Evolutionary conservation across 495 filamentous ascomycete species (phyloP).

Genomic region (Daldinia concentrica): DNA sequence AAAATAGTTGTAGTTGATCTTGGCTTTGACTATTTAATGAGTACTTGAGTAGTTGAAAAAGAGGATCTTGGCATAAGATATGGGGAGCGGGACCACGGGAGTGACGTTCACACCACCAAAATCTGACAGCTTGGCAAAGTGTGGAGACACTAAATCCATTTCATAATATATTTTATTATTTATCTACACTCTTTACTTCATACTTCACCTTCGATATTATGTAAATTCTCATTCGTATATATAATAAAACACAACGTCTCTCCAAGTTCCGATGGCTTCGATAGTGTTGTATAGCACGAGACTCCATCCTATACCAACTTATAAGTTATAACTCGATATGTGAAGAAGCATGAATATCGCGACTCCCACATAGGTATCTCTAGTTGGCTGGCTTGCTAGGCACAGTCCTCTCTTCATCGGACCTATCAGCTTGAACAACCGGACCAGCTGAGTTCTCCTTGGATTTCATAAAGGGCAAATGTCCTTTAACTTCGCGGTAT

Average conservation of each 20-base stretch:
- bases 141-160: conserved; percentile 19
- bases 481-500: conserved; percentile 73
- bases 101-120: conserved; percentile 24
- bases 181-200: background rate
- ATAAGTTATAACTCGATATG: background rate
- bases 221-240: background rate
- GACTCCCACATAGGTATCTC: background rate
- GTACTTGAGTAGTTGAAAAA: conserved; percentile 2
- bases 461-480: conserved; percentile 67
- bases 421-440: background rate
- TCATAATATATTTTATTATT: background rate
- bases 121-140: conserved; percentile 29
- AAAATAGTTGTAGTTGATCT: background rate
- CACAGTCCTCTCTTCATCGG: conserved; percentile 7
- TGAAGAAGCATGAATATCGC: background rate
- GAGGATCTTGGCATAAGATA: conserved; percentile 6
- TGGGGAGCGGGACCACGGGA: conserved; percentile 1
- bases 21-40: background rate
- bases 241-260: background rate
- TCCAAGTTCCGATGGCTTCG: background rate
- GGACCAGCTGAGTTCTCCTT: conserved; percentile 30
- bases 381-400: conserved; percentile 12
- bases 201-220: background rate
- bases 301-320: background rate
- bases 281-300: background rate